Conservation (phyloP, 257 asterid genomes). For the Nicotiana benthamiana region DNA sequence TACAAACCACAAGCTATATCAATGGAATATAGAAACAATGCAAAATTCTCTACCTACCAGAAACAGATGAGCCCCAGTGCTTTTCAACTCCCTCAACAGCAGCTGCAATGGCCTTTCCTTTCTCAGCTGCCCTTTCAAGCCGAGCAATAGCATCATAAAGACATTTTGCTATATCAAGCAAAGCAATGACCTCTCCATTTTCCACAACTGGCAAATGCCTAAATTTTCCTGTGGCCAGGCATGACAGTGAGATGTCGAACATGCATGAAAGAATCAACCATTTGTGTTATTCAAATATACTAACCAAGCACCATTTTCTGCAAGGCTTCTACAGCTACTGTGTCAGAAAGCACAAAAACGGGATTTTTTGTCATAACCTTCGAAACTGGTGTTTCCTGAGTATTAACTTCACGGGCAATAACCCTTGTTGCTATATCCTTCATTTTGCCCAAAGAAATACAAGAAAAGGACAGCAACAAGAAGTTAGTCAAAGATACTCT, state of each 20-base stretch:
- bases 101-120: slow-evolving; percentile 98
- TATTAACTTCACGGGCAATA: slow-evolving; percentile 68
- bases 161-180: slow-evolving; percentile 94
- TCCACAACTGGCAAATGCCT: slow-evolving; percentile 97
- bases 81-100: slow-evolving; percentile 98
- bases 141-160: slow-evolving; percentile 96
- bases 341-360: slow-evolving; percentile 88
- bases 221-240: slow-evolving; percentile 62
- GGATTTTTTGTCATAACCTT: slow-evolving; percentile 98
- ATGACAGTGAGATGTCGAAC: slow-evolving; percentile 6
- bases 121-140: slow-evolving; percentile 96
- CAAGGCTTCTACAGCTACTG: slow-evolving; percentile 97
- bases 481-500: neutral
- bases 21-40: neutral
- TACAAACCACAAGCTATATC: neutral
- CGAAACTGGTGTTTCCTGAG: slow-evolving; percentile 82
- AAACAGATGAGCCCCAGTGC: slow-evolving; percentile 84
- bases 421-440: slow-evolving; percentile 90
- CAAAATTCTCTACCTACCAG: slow-evolving; percentile 49
- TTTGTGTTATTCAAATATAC: slow-evolving; percentile 5
- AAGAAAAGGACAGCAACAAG: neutral
- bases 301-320: slow-evolving; percentile 98
- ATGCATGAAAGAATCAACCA: neutral
- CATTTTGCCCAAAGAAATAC: slow-evolving; percentile 5
- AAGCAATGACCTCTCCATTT: slow-evolving; percentile 92